Conservation (phyloP, 768 basidiomycete species). For the Favolaschia claudopus region DNA sequence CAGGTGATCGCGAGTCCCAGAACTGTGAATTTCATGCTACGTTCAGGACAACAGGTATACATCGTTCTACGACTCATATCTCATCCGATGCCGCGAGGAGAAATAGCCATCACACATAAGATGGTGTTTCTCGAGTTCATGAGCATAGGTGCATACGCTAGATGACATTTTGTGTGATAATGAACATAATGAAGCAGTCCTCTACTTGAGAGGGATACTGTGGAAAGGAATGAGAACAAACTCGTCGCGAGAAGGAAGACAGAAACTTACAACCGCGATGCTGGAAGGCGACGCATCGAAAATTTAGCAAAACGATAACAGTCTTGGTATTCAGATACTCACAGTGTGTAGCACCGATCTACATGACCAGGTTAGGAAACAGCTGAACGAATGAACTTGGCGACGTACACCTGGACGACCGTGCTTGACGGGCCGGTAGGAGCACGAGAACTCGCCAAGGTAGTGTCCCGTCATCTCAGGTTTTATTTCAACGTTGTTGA, state of each 20-base stretch:
- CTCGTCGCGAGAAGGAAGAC: not conserved
- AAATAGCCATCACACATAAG: no score
- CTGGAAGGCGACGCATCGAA: conserved; percentile 42
- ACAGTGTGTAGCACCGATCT: conserved; percentile 94
- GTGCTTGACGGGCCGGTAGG: conserved; percentile 99
- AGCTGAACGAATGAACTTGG: not conserved
- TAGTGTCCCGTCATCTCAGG: conserved; percentile 99
- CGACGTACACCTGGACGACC: conserved; percentile 95
- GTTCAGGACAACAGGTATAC: no score
- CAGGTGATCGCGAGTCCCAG: no score
- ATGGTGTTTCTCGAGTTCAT: no score
- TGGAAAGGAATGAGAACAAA: conserved; percentile 26
- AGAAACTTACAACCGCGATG: conserved; percentile 74
- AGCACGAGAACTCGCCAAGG: conserved; percentile 96
- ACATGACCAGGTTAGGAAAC: conserved; percentile 25
- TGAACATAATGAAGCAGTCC: conserved; percentile 28
- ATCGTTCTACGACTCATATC: no score
- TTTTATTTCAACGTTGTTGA: conserved; percentile 98
- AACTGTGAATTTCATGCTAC: no score
- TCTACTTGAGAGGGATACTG: conserved; percentile 97
- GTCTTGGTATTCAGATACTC: conserved; percentile 39
- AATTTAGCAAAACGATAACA: conserved; percentile 6
- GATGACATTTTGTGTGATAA: conserved; percentile 26
- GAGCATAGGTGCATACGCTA: conserved; percentile 26
- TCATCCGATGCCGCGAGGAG: no score